Conservation (phyloP, 73 alveolate species). For the Paramecium octaurelia region DNA sequence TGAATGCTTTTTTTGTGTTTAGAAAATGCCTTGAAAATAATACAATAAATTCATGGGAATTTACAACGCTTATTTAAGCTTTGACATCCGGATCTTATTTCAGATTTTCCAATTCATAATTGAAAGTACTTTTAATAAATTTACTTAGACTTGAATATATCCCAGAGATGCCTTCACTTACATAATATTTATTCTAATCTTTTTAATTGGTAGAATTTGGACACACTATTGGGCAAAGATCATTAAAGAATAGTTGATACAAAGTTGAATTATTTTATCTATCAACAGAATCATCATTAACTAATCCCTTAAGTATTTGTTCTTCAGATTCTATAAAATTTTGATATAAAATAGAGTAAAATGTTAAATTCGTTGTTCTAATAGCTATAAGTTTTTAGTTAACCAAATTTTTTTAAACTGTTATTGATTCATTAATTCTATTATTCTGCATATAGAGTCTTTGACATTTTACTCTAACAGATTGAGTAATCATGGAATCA, state of each 20-base stretch:
- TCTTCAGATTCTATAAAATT: background rate
- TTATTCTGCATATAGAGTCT: background rate
- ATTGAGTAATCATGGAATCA: background rate
- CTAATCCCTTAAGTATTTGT: background rate
- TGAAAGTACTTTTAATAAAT: background rate
- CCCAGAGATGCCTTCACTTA: background rate
- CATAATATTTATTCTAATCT: background rate
- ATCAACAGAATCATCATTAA: background rate
- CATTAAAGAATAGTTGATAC: background rate
- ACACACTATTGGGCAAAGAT: background rate
- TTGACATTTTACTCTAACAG: background rate
- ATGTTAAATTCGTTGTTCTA: background rate
- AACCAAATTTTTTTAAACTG: background rate
- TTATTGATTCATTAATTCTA: background rate
- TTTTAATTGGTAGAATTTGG: background rate
- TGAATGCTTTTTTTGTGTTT: background rate
- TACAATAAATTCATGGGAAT: background rate
- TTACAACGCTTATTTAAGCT: background rate
- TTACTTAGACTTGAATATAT: background rate
- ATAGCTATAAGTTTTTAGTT: background rate
- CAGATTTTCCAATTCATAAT: background rate
- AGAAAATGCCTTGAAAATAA: background rate
- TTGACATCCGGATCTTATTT: background rate
- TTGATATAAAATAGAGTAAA: background rate
- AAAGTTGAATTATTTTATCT: background rate